Evolutionary conservation across 768 basidiomycete species (phyloP), one percentile per base, ranked within the genome.

Genomic region (Macrolepiota fuliginosa): DNA sequence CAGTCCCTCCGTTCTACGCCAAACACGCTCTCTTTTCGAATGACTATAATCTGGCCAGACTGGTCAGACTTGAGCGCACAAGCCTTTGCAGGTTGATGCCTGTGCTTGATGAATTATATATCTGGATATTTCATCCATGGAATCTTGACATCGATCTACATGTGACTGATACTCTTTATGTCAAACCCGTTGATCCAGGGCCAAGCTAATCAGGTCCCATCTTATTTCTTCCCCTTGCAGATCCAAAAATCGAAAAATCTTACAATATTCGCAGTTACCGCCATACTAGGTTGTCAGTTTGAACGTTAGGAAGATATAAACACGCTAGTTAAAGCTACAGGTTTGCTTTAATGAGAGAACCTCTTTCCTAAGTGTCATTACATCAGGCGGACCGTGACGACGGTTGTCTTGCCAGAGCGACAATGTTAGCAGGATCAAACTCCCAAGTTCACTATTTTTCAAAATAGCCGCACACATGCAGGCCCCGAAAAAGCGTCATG

Each of bases 331-430:
- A 19, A 45, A 45, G 42, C 42, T n/a, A 19, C 15, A 19, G 42
- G n/a, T 45, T 45, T 19, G 17, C 39, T 40, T 15, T 17, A 5
- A 17, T 6, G n/a, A 40, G n/a, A 17, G n/a, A 17, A 17, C 39
- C 4, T 40, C 39, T 45, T 22, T 45, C 19, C n/a, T 15, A 32
- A 32, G 29, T 32, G 29, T 7, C 29, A 32, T 42, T 27, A 24
- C 12, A 5, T 12, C 19, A 49, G 12, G 25, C 47, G 29, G 29
- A 32, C 46, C 56, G 56, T 57, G 56, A 47, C 17, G 5, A 37
- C 46, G 29, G 45, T 55, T 27, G 12, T 36, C 58, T 70, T 62
- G 61, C 64, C 67, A 68, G 65, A 66, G 60, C 63, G 68, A 69
- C 68, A 56, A 32, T 32, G 29, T 32, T 32, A 32, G 51, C 52